Evolutionary conservation across 495 filamentous ascomycete species (phyloP), one percentile per base, ranked within the genome.

Genomic region (Aspergillus heteromorphus): DNA sequence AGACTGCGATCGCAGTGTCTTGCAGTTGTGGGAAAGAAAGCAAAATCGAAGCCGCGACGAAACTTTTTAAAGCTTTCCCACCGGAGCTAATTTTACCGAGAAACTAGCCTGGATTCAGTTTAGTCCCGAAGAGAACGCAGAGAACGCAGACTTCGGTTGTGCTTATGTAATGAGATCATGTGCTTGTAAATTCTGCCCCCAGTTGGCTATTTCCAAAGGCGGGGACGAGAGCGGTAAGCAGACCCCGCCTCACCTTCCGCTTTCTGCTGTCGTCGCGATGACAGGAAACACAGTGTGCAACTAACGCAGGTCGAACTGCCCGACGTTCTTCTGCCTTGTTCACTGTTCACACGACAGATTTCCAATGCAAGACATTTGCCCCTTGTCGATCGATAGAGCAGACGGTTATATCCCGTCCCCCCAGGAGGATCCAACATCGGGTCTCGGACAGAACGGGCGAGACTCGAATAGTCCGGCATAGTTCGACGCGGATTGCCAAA

Each of bases 61-160:
- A 59, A 52, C 58, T 62, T 65, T 65, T 65, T 48, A 62, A 62
- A 59, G 57, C 55, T 56, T 31, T 19, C 36, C 38, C 10, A 41
- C 13, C 54, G 58, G 58, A 54, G 55, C 61, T 58, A 60, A 57
- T 52, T 59, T 61, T 61, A 61, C 58, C 62, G 58, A 61, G 52
- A 23, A 43, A 29, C 49, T 55, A 40, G 54, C 36, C 54, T 49
- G 30, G 23, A 18, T 17, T 34, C 6, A 8, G 38, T 36, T 10
- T 48, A 30, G 36, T 2, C 16, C 2, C 11, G 13, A 40, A 38
- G 20, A 18, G 23, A 10, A 16, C 9, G 9, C 9, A 0, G 9
- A 21, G 8, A 27, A 27, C 4, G 23, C 3, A 27, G 23, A 3
- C 23, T 4, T 7, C 23, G 23, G 23, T 4, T 7, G 1, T 52